phyloP scores from a whole-genome alignment of 495 filamentous ascomycete genomes.

The Recurvomyces mirabilis region DNA sequence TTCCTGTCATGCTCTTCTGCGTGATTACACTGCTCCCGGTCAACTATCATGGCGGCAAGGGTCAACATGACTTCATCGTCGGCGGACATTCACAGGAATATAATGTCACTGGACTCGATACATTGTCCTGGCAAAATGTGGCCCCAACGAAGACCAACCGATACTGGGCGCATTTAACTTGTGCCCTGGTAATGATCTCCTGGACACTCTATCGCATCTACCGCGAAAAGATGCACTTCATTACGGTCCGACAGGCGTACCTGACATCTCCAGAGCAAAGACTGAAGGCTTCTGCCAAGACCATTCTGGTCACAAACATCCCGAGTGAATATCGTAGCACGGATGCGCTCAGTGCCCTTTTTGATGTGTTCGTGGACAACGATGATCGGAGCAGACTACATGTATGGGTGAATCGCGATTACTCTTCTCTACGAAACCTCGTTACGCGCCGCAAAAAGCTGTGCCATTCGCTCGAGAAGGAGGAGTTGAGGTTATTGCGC shows the following conservation, averaged over 20 bases:
- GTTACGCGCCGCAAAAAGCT: background rate
- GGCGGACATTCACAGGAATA: background rate
- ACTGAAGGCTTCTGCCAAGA: slow-evolving; percentile 5
- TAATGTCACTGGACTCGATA: slow-evolving; percentile 8
- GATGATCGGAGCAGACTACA: slow-evolving; percentile 7
- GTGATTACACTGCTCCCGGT: slow-evolving; percentile 4
- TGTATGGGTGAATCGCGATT: slow-evolving; percentile 9
- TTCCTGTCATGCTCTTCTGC: slow-evolving; percentile 5
- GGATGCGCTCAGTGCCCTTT: slow-evolving; percentile 2
- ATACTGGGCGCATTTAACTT: slow-evolving; percentile 9
- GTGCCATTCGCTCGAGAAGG: slow-evolving; percentile 9
- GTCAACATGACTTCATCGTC: background rate
- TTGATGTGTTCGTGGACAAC: slow-evolving; percentile 7
- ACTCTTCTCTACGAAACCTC: background rate
- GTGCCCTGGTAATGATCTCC: slow-evolving; percentile 3
- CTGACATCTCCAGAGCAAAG: slow-evolving; percentile 9
- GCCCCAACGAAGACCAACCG: slow-evolving; percentile 1
- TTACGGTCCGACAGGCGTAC: slow-evolving; percentile 6
- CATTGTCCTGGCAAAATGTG: slow-evolving; percentile 7
- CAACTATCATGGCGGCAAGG: slow-evolving; percentile 8
- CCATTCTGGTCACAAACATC: slow-evolving; percentile 11
- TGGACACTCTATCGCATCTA: slow-evolving; percentile 10
- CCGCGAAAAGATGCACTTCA: slow-evolving; percentile 9
- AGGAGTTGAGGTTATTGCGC: slow-evolving; percentile 7
- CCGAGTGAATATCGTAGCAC: slow-evolving; percentile 10